A percentile compares a stretch with the other conserved stretches of the same genome.
These are phyloP conservation scores for Pyrus communis DNA, from an alignment of 306 rosid species.

Conservation along the genomic window DNA sequence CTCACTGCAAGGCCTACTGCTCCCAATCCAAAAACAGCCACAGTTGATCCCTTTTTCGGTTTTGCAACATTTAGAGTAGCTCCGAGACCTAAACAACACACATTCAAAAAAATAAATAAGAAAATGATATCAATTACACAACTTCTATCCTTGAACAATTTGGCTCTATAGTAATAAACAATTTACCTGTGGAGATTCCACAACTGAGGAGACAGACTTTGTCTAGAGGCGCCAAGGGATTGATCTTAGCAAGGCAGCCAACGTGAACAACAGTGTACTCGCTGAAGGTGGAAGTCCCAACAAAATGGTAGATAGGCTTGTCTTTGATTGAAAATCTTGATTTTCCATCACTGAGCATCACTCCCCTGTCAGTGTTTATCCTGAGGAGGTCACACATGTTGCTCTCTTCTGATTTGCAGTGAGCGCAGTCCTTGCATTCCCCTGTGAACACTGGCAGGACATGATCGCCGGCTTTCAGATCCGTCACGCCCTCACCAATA, in stretches of 20 bases:
- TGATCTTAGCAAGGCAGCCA: slow-evolving; percentile 77
- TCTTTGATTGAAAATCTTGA: slow-evolving; percentile 67
- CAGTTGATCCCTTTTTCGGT: slow-evolving; percentile 69
- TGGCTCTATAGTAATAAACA: not conserved
- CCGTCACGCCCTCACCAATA: slow-evolving; percentile 80
- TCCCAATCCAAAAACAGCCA: slow-evolving; percentile 83
- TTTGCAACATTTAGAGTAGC: slow-evolving; percentile 87
- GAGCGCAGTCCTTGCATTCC: slow-evolving; percentile 79
- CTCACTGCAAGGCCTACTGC: slow-evolving; percentile 95
- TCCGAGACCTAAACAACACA: slow-evolving; percentile 54
- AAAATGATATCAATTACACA: not conserved
- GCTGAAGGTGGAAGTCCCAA: slow-evolving; percentile 87
- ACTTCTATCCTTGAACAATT: not conserved
- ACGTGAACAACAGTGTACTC: slow-evolving; percentile 75
- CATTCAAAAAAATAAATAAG: not conserved
- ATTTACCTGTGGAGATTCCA: slow-evolving; percentile 76
- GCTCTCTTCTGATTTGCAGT: slow-evolving; percentile 83
- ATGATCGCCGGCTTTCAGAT: slow-evolving; percentile 75
- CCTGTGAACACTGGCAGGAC: slow-evolving; percentile 94
- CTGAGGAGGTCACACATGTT: slow-evolving; percentile 89
- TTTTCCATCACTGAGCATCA: slow-evolving; percentile 56
- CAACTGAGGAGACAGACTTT: slow-evolving; percentile 89
- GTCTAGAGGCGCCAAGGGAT: slow-evolving; percentile 87
- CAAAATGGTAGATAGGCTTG: slow-evolving; percentile 66
- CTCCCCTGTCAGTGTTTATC: slow-evolving; percentile 81